Base-by-base conservation (phyloP, 139 green algal species). In the Chlamydomonas sp. region DNA sequence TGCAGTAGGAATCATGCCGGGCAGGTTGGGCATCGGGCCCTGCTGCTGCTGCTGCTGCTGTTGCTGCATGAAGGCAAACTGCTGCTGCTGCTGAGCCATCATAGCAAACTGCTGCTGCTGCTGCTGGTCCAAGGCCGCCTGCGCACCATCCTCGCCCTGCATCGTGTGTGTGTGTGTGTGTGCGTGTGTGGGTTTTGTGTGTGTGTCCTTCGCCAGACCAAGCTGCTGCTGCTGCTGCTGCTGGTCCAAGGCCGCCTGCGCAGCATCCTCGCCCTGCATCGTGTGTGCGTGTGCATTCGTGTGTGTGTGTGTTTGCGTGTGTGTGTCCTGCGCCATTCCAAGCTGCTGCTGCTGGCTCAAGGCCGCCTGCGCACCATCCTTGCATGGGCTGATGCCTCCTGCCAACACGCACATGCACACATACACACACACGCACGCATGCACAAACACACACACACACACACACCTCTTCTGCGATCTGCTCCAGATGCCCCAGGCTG, bases 11-110 rank as follows among this genome's bases (percentile, higher is more conserved):
- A 5, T 26, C 50, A 48, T 20, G 29, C 5, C 29, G 20, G 48
- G 34, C 33, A 24, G 60, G 22, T 67, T 34, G 48, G 48, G 31
- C 33, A 66, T 66, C 58, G 43, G 8, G 29, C 22, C 29, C 8
- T 66, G 10, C 58, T 49, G 28, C 60, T 67, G 58, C 8, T 39
- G 10, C 58, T 49, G 28, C 60, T 67, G 60, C 28, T 48, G 20
- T 35, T 67, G 60, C 33, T 5, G 60, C 60, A 10, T 35, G 60
- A 48, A 34, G 26, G 34, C 20, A 16, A 30, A 29, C 22, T n/a
- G 57, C 57, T 63, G 57, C n/a, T 36, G 31, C 28, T 4, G 13
- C 60, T 67, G 61, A 3, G 4, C 22, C 34, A 34, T 57, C 22
- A 50, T 22, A 68, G 22, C 16, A 28, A 47, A 28, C 10, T 48